Conservation (phyloP, 140 eudicot species). For the Bidens hawaiensis region DNA sequence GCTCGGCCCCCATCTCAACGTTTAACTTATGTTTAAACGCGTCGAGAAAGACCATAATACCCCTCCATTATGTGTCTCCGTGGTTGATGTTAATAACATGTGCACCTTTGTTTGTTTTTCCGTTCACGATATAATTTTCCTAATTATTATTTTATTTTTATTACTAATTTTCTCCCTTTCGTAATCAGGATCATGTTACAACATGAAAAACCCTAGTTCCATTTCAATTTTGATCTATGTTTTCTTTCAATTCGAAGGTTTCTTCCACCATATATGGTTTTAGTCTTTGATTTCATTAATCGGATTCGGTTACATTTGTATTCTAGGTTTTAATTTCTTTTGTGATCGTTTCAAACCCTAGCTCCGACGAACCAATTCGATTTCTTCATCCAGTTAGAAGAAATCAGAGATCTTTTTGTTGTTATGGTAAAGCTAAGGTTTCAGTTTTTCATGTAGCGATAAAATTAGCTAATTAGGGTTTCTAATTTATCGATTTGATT, state of each 20-base stretch:
- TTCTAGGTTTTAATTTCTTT: constrained; percentile 9
- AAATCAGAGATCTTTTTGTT: constrained; percentile 20
- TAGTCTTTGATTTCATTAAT: background rate
- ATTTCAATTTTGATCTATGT: constrained; percentile 11
- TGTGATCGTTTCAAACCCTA: constrained; percentile 21
- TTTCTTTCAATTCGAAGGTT: constrained; percentile 13
- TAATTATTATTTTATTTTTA: background rate
- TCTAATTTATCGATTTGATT: constrained; percentile 18
- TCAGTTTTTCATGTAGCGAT: background rate
- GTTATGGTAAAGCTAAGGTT: constrained; percentile 7
- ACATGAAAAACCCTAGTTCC: constrained; percentile 33
- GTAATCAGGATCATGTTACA: constrained; percentile 17
- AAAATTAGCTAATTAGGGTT: constrained; percentile 25
- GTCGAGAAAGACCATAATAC: no score
- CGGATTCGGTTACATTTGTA: no score
- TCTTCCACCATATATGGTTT: constrained; percentile 20
- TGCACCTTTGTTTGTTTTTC: no score
- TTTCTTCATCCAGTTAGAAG: constrained; percentile 15
- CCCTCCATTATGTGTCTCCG: no score
- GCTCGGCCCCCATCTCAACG: no score
- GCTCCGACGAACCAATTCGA: constrained; percentile 25
- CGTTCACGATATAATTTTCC: no score
- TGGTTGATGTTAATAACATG: no score
- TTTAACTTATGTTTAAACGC: no score
- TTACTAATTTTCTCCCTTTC: constrained; percentile 28